Conservation (phyloP, 371 early-diverging fungal species). For the Furculomyces boomerangus region DNA sequence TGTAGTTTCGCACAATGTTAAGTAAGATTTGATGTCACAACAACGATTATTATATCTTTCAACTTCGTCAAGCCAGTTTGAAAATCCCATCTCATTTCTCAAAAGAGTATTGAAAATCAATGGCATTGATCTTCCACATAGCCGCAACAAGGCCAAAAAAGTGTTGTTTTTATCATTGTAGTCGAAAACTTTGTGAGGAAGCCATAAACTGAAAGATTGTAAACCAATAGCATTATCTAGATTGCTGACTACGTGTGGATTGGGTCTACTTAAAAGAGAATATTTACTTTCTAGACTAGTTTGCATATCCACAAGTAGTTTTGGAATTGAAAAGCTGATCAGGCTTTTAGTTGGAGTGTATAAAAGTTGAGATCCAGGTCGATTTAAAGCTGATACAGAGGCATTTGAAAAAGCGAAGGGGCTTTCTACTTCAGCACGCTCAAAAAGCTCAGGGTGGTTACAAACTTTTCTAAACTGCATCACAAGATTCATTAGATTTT, state of each 20-base stretch:
- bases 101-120: too few species aligned
- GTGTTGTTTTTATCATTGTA: too few species aligned
- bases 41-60: not conserved
- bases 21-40: not conserved
- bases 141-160: too few species aligned
- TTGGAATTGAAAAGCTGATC: not conserved
- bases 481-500: conserved; percentile 81
- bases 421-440: conserved; percentile 66
- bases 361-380: not conserved
- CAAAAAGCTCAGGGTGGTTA: conserved; percentile 97
- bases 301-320: not conserved
- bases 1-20: too few species aligned
- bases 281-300: too few species aligned
- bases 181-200: too few species aligned
- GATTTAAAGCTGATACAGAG: not conserved
- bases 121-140: too few species aligned
- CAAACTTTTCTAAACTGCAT: conserved; percentile 98
- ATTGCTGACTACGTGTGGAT: not conserved
- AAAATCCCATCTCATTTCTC: too few species aligned
- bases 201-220: too few species aligned
- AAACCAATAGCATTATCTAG: too few species aligned
- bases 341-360: not conserved
- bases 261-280: too few species aligned
- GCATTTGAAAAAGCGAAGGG: conserved; percentile 36
- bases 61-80: not conserved